Conservation (phyloP, 179 eudicot genomes). For the Pouteria campechiana region DNA sequence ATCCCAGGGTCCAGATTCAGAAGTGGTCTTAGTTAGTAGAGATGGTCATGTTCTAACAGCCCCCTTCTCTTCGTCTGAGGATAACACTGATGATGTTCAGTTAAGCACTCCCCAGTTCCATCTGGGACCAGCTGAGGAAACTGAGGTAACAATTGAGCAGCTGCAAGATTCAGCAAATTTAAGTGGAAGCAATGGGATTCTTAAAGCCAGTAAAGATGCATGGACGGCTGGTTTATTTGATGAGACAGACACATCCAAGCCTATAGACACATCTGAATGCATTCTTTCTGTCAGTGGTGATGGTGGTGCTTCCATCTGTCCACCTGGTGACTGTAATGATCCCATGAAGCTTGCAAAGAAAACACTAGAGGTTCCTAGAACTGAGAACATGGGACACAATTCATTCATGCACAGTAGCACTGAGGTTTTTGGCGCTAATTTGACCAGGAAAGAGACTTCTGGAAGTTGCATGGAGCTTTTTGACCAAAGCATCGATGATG, state of each 20-base stretch:
- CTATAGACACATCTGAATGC: conserved; percentile 14
- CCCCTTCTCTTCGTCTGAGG: conserved; percentile 62
- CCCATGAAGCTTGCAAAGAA: conserved; percentile 9
- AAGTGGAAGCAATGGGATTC: conserved; percentile 31
- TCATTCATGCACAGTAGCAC: conserved; percentile 8
- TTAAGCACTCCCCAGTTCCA: conserved; percentile 70
- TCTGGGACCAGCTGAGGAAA: conserved; percentile 64
- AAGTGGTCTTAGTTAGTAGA: conserved; percentile 88
- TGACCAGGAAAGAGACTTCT: conserved; percentile 36
- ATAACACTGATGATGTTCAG: conserved; percentile 36
- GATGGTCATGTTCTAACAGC: conserved; percentile 95
- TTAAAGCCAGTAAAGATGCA: conserved; percentile 26
- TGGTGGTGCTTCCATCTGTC: conserved; percentile 5
- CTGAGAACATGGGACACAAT: conserved; percentile 8
- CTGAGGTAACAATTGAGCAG: too few species aligned
- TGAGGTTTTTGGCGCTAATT: conserved; percentile 20
- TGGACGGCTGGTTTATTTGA: conserved; percentile 38
- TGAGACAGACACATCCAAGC: conserved; percentile 20
- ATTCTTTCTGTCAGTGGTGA: conserved; percentile 6
- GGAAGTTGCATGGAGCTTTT: conserved; percentile 53
- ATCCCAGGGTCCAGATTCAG: conserved; percentile 51
- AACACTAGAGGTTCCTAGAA: conserved; percentile 10
- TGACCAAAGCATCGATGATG: conserved; percentile 7
- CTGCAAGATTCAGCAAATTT: too few species aligned
- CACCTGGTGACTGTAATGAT: conserved; percentile 9